These are phyloP conservation scores for Schizothecium vesticola DNA, from an alignment of 495 filamentous ascomycete genomes.

Conservation along the genomic window DNA sequence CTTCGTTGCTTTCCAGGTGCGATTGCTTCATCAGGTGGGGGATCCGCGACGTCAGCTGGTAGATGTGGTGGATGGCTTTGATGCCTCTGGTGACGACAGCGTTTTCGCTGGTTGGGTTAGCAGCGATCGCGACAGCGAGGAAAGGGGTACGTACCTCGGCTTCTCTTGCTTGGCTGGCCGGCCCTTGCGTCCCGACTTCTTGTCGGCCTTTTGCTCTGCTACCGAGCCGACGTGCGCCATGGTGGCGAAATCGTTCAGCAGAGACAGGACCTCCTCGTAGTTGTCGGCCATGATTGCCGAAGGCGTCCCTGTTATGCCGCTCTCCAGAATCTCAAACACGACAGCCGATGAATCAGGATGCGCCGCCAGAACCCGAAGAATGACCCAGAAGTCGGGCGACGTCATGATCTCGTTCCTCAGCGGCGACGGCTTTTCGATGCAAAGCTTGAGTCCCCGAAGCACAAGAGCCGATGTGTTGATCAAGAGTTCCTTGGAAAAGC, in stretches of 20 bases:
- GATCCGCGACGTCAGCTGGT: slow-evolving; percentile 71
- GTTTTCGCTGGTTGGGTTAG: slow-evolving; percentile 52
- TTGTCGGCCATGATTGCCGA: slow-evolving; percentile 89
- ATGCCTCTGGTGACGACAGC: slow-evolving; percentile 70
- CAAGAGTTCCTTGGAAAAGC: slow-evolving; percentile 70
- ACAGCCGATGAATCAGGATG: slow-evolving; percentile 62
- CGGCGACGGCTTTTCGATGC: slow-evolving; percentile 66
- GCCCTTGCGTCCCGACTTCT: slow-evolving; percentile 41
- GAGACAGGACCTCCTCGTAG: slow-evolving; percentile 74
- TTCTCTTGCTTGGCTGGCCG: slow-evolving; percentile 50
- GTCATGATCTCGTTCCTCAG: slow-evolving; percentile 89
- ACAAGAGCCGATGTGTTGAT: slow-evolving; percentile 69
- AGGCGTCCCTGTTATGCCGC: slow-evolving; percentile 57
- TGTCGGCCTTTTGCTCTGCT: slow-evolving; percentile 76
- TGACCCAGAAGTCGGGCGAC: slow-evolving; percentile 96
- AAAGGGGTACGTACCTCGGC: slow-evolving; percentile 44
- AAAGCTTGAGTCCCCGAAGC: slow-evolving; percentile 72
- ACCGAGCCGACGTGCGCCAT: slow-evolving; percentile 75
- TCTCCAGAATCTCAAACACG: slow-evolving; percentile 80
- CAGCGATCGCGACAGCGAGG: neutral
- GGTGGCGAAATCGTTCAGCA: slow-evolving; percentile 86
- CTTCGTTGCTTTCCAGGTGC: slow-evolving; percentile 82
- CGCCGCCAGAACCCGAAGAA: slow-evolving; percentile 67
- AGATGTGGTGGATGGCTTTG: slow-evolving; percentile 74
- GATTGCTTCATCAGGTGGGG: slow-evolving; percentile 85